Conservation (phyloP, 192 early-diverging fungal genomes). For the Neocallimastix lanati region DNA sequence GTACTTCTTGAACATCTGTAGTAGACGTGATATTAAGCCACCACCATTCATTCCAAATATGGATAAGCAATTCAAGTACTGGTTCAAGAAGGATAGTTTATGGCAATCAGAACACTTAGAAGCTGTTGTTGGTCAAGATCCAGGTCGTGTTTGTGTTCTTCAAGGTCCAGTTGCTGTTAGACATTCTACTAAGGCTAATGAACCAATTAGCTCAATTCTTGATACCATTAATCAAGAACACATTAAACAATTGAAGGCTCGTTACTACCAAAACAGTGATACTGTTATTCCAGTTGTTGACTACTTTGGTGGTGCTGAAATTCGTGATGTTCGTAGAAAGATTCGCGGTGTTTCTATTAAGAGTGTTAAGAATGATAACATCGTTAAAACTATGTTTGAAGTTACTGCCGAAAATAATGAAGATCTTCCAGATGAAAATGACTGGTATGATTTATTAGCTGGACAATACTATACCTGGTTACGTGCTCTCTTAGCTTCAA, state of each 20-base stretch:
- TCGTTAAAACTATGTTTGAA: slow-evolving; percentile 28
- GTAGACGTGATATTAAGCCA: slow-evolving; percentile 65
- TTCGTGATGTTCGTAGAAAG: slow-evolving; percentile 11
- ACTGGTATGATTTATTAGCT: slow-evolving; percentile 56
- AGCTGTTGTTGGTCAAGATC: slow-evolving; percentile 66
- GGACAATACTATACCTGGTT: slow-evolving; percentile 63
- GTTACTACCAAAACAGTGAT: slow-evolving; percentile 45
- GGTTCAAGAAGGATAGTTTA: slow-evolving; percentile 76
- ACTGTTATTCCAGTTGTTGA: slow-evolving; percentile 54
- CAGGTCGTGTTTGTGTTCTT: slow-evolving; percentile 62
- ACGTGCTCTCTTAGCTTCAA: slow-evolving; percentile 57
- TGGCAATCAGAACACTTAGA: slow-evolving; percentile 82
- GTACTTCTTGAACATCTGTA: slow-evolving; percentile 57
- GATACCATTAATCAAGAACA: slow-evolving; percentile 66
- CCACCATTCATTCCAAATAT: slow-evolving; percentile 74
- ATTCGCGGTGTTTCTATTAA: slow-evolving; percentile 18
- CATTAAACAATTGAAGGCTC: slow-evolving; percentile 48
- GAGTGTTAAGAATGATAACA: slow-evolving; percentile 15
- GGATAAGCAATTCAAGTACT: slow-evolving; percentile 71
- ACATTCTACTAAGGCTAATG: slow-evolving; percentile 51
- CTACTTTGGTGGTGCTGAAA: slow-evolving; percentile 36
- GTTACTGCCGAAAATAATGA: slow-evolving; percentile 23
- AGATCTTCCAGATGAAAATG: slow-evolving; percentile 28
- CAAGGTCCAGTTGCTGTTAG: slow-evolving; percentile 73
- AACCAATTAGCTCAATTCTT: slow-evolving; percentile 77